Base-by-base conservation (phyloP, 768 basidiomycete genomes). In the Tylopilus intermedius region DNA sequence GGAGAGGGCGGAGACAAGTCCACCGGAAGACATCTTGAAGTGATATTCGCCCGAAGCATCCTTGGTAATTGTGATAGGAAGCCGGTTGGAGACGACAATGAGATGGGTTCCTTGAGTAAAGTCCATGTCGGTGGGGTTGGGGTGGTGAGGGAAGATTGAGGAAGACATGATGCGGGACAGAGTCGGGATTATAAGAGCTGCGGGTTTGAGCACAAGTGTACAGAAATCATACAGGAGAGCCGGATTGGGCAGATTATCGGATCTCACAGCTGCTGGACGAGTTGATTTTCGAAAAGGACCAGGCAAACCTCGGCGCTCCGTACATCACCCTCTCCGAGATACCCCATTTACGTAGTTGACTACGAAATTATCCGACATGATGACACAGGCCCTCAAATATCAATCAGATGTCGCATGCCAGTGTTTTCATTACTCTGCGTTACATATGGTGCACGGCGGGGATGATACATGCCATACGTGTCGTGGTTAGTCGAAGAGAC, bases 1-100 rank as follows among this genome's bases (percentile, higher is more conserved):
- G 22, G 89, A 88, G 59, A 99, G 84, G 55, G 96, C 96, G 49
- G 90, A 94, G 57, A 98, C 96, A 56, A 99, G 88, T 50, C 96
- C 96, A 27, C 96, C 96, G 3, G 92, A 94, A 54, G 92, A 94
- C 94, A 97, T 96, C 78, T 95, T 90, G 82, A 96, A 98, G 76
- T 94, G 90, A 72, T 94, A 97, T 70, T 95, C 86, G 67, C 94
- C 94, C 47, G 77, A 73, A 13, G 81, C 84, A 81, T 97, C 94
- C 75, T 93, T 95, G 69, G 77, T 90, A 67, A 98, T 97, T 44
- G 95, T 96, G 55, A 98, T 81, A 21, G 95, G 95, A 54, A 98
- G 85, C 49, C 95, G 83, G 73, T 97, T 97, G 47, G 90, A 89
- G 66, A 97, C 92, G 63, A 97, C 91, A 72, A 97, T 87, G 77